These are phyloP conservation scores for Chaetothyriales sp. DNA, from an alignment of 2,329 filamentous ascomycete species.

Conservation along the genomic window DNA sequence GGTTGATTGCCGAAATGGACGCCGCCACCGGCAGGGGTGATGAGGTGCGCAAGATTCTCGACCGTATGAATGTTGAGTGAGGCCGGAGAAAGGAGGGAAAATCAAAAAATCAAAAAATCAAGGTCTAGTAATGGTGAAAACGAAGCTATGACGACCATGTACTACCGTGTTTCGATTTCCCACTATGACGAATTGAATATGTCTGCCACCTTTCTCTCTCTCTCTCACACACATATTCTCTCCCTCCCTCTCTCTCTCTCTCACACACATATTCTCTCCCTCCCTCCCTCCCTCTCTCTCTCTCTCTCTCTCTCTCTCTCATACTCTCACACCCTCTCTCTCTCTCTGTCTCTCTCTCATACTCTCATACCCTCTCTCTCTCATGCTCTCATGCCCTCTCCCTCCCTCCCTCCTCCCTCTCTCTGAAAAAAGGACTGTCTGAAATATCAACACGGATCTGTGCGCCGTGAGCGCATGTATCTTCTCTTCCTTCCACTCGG, in stretches of 20 bases:
- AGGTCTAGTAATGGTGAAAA: neutral
- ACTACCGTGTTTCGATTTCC: neutral
- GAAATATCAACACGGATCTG: neutral
- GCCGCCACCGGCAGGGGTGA: slow-evolving; percentile 38
- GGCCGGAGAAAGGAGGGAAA: no score
- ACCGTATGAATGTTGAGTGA: slow-evolving; percentile 39
- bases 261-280: no score
- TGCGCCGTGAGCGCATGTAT: neutral
- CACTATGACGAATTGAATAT: neutral
- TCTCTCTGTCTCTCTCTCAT: no score
- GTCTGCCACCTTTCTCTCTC: neutral
- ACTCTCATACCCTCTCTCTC: no score
- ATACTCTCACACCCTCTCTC: neutral
- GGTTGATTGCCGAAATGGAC: slow-evolving; percentile 52
- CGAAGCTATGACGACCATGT: neutral
- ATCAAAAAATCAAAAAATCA: no score
- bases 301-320: neutral
- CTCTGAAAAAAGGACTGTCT: neutral
- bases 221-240: neutral
- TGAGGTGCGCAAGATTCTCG: slow-evolving; percentile 53
- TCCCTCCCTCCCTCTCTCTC: neutral
- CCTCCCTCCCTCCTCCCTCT: neutral
- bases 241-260: neutral
- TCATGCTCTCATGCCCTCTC: neutral
- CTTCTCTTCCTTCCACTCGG: neutral